Evolutionary conservation across 177 flowering plant species (phyloP).

Genomic region (Vitis hybrid): DNA sequence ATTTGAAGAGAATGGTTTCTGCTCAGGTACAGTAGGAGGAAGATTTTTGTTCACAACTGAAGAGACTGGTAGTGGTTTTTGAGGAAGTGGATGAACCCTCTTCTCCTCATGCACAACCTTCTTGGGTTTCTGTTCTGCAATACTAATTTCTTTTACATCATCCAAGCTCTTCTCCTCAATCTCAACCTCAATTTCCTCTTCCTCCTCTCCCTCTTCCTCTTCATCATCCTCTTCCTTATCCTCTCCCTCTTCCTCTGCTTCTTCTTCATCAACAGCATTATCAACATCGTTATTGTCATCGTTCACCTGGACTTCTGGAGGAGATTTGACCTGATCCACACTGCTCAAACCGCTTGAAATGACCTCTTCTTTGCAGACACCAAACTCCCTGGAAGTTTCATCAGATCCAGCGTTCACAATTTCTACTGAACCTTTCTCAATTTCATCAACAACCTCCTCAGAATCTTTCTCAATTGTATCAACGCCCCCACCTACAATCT

Average conservation of each 20-base stretch:
- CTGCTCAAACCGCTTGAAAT: constrained; percentile 22
- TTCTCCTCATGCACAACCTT: constrained; percentile 33
- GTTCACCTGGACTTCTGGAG: constrained; percentile 7
- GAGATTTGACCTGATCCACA: constrained; percentile 14
- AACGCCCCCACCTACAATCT: no score
- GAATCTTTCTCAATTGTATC: not conserved
- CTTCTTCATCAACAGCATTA: constrained; percentile 11
- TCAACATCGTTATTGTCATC: constrained; percentile 12
- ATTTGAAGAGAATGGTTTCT: constrained; percentile 9
- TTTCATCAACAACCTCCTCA: constrained; percentile 6
- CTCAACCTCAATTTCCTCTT: constrained; percentile 28
- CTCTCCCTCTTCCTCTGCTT: constrained; percentile 16
- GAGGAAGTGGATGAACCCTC: constrained; percentile 17
- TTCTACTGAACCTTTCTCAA: constrained; percentile 15
- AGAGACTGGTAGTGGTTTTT: constrained; percentile 11
- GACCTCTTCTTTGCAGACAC: constrained; percentile 37
- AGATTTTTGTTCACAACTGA: constrained; percentile 8
- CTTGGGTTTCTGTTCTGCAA: constrained; percentile 25
- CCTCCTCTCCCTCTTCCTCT: constrained; percentile 17
- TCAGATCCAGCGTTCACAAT: constrained; percentile 29
- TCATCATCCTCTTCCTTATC: constrained; percentile 17
- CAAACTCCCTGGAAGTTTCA: constrained; percentile 34
- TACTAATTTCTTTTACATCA: constrained; percentile 34
- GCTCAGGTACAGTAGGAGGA: constrained; percentile 13
- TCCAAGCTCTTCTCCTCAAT: constrained; percentile 32